phyloP scores from a whole-genome alignment of 1,139 yeast species.

The Protomyces arabidopsidicola region DNA sequence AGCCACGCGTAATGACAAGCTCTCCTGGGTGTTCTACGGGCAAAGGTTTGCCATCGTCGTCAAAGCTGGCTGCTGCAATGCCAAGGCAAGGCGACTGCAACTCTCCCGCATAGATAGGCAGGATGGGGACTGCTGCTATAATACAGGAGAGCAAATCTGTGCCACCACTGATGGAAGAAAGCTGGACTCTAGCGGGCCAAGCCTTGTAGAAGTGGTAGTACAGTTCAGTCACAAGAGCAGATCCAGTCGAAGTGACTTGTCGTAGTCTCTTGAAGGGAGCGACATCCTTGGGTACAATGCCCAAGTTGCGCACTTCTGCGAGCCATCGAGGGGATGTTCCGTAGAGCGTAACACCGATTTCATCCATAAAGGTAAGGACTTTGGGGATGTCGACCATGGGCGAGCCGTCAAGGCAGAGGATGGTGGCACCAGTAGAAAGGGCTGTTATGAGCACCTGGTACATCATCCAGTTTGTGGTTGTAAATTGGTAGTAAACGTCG shows the following conservation, averaged over 20 bases:
- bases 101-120: slow-evolving; percentile 34
- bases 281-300: slow-evolving; percentile 9
- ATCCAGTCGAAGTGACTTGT: slow-evolving; percentile 34
- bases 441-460: slow-evolving; percentile 34
- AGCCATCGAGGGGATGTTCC: slow-evolving; percentile 29
- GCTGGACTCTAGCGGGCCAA: slow-evolving; percentile 29
- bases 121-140: slow-evolving; percentile 33
- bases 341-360: slow-evolving; percentile 15
- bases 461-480: slow-evolving; percentile 19
- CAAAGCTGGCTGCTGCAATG: slow-evolving; percentile 34
- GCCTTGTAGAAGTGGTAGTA: slow-evolving; percentile 32
- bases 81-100: slow-evolving; percentile 34
- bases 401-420: slow-evolving; percentile 34
- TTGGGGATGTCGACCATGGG: slow-evolving; percentile 28
- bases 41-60: slow-evolving; percentile 29
- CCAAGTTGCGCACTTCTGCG: slow-evolving; percentile 3
- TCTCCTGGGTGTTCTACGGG: slow-evolving; percentile 32
- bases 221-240: slow-evolving; percentile 34
- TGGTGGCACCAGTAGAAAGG: slow-evolving; percentile 34
- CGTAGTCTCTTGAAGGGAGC: slow-evolving; percentile 3
- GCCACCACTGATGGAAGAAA: slow-evolving; percentile 35
- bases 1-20: slow-evolving; percentile 32
- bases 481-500: slow-evolving; percentile 34
- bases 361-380: slow-evolving; percentile 6
- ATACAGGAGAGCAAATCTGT: slow-evolving; percentile 35